Evolutionary conservation across 2,329 filamentous ascomycete genomes (phyloP), one percentile per base, ranked within the genome.

Genomic region (Fusarium camptoceras): DNA sequence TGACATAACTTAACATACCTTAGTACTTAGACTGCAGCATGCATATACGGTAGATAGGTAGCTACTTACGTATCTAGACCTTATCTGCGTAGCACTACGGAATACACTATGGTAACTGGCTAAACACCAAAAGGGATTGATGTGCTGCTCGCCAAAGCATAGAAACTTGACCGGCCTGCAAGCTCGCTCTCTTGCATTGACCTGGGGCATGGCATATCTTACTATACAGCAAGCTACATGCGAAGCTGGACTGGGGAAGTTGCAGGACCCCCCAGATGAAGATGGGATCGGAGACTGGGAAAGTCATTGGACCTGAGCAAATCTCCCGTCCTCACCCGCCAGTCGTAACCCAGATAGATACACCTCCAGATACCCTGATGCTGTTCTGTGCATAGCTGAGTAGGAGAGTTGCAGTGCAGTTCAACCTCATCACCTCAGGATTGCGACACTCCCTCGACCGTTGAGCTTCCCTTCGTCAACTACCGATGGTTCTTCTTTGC

Each of bases 21-120:
- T 55, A n/a, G 34, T 55, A 48, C 30, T 24, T 37, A 59, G 20
- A 27, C 34, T 62, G 43, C 56, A 50, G 56, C 59, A 64, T 64
- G 50, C 44, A 64, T 59, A 65, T 47, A 65, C 61, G 51, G 59
- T 48, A 65, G 50, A 61, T 60, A 60, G 34, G 41, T 49, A 63
- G 48, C 47, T 64, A 64, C 24, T 25, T 50, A 50, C 27, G 47
- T 64, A 64, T 30, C 37, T 50, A 59, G 27, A 64, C 60, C 59
- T 64, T 64, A 64, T 42, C 51, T 59, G 51, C 30, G 30, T 34
- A 64, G 30, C 44, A 28, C 30, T 41, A 42, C 28, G 37, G 16
- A n/a, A n/a, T 46, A n/a, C 31, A 51, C 18, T 41, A 22, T 41
- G 39, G 61, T 28, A 54, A 28, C 41, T 43, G 22, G 42, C 42